Conservation (phyloP, 371 early-diverging fungal species). For the Syncephalastrum racemosum region DNA sequence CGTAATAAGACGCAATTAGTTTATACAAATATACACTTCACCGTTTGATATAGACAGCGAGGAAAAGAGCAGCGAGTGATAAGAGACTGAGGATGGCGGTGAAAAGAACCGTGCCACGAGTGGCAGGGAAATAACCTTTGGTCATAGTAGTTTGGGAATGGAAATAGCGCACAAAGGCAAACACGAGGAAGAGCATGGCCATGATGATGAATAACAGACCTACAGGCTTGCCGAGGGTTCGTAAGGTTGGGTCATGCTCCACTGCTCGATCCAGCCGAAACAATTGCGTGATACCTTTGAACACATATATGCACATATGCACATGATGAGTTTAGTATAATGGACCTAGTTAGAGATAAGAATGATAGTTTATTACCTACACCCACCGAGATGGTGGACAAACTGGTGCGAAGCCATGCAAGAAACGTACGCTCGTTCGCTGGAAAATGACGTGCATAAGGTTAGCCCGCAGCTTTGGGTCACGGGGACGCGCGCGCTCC, state of each 20-base stretch:
- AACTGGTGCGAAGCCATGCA: conserved; percentile 77
- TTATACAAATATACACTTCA: conserved; percentile 7
- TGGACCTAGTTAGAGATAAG: background rate
- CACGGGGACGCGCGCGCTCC: background rate
- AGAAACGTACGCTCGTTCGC: conserved; percentile 83
- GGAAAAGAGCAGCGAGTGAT: conserved; percentile 30
- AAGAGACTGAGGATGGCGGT: conserved; percentile 37
- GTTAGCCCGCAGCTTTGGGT: background rate
- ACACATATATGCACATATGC: background rate
- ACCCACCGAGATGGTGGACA: conserved; percentile 75
- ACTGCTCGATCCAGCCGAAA: conserved; percentile 54
- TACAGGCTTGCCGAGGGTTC: conserved; percentile 33
- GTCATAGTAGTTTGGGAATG: conserved; percentile 69
- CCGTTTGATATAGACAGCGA: conserved; percentile 15
- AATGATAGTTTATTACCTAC: conserved; percentile 43
- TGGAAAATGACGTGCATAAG: conserved; percentile 13
- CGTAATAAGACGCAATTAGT: conserved; percentile 2
- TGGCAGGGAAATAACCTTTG: conserved; percentile 72
- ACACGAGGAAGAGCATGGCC: conserved; percentile 60
- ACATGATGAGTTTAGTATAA: conserved; percentile 4
- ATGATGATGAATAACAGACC: conserved; percentile 61
- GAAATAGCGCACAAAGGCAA: conserved; percentile 71
- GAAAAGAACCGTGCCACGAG: conserved; percentile 58
- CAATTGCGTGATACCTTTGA: conserved; percentile 67
- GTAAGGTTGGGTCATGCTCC: conserved; percentile 16